Base-by-base conservation (phyloP, 148 eudicot genomes). In the Rhododendron griersonianum region DNA sequence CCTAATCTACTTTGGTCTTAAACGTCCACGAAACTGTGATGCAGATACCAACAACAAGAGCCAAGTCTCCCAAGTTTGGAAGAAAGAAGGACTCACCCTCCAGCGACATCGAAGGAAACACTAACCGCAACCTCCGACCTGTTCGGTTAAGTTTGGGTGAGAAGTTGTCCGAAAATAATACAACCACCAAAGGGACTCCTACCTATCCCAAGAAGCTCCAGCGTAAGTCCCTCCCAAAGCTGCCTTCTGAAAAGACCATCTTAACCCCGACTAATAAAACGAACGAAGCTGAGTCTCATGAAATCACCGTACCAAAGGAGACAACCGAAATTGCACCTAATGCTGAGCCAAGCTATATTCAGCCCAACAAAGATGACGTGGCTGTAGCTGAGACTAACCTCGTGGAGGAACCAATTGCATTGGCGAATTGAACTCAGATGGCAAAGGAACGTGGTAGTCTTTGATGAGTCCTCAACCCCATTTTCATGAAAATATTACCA, bases 41-140 rank as follows among this genome's bases (percentile, higher is more conserved):
- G 81, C 90, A 95, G 98, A 92, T 93, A 69, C 98, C 98, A 51
- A 88, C 93, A 84, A 95, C 98, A 3, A 91, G 98, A 81, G 92
- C 98, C 19, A 93, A 88, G 88, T 95, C 98, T 33, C 98, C 98
- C 30, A 95, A 93, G 92, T 92, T 95, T 51, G 98, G 98, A 59
- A 90, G 98, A 80, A 94, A 90, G 88, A 95, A 95, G 91, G 88
- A 84, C 85, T 81, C 95, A 4, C 87, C 92, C 13, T 78, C 86
- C 30, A 86, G 87, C 41, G 94, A 93, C 75, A 78, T 90, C 21
- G 92, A 88, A 89, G 92, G 87, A 82, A 88, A 86, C 55, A 87
- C 87, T 65, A 87, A 84, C 63, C 80, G n/a, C 81, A 89, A 65
- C 82, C 84, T n/a, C 85, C 92, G 90, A 23, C 71, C 91, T 15